These are phyloP conservation scores for Mucuna pruriens DNA, from an alignment of 306 rosid genomes.

Conservation along the genomic window DNA sequence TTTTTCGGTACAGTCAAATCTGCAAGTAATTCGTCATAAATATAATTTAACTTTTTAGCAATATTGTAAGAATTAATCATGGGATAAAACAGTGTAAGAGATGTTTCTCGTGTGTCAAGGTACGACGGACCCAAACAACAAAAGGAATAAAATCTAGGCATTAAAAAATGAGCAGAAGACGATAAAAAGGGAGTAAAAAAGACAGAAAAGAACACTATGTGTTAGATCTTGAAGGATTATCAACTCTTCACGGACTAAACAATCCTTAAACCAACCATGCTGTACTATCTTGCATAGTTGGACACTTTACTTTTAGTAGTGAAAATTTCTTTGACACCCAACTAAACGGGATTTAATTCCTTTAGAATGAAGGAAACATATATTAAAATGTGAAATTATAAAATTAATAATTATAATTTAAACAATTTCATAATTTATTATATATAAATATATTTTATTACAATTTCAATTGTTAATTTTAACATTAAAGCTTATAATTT, in stretches of 20 bases:
- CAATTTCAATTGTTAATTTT: neutral
- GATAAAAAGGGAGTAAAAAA: neutral
- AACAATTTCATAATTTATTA: neutral
- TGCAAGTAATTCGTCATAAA: neutral
- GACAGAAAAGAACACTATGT: constrained; percentile 13
- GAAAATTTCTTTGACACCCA: neutral
- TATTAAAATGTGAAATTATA: neutral
- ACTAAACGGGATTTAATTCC: neutral
- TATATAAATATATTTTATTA: neutral
- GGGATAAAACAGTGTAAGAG: neutral
- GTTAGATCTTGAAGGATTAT: constrained; percentile 34
- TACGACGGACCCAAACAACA: constrained; percentile 14
- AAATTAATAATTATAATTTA: neutral
- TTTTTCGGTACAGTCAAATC: too few species aligned
- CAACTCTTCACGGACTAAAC: constrained; percentile 48
- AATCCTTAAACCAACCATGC: constrained; percentile 18
- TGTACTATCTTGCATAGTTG: neutral
- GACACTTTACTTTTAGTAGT: neutral
- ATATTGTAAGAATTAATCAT: constrained; percentile 12
- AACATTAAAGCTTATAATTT: neutral
- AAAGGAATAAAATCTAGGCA: constrained; percentile 46
- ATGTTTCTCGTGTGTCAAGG: neutral
- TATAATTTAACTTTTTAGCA: neutral
- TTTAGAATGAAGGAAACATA: neutral
- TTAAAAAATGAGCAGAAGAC: constrained; percentile 25